A percentile compares a stretch with the other conserved stretches of the same genome.
Conservation (phyloP, 2,329 filamentous ascomycete genomes). For the Talaromyces funiculosus region DNA sequence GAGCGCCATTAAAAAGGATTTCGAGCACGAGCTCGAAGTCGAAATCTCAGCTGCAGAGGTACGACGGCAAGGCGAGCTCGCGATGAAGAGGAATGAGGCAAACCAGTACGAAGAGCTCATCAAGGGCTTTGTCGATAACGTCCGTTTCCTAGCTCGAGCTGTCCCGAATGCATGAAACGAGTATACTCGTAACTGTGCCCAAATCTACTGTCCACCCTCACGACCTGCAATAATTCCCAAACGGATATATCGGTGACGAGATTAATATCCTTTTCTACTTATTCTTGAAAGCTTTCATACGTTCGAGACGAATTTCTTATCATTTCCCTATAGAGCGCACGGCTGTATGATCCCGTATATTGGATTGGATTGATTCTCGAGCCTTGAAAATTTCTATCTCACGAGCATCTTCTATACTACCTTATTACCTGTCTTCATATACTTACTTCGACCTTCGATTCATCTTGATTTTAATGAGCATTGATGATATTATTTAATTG, state of each 20-base stretch:
- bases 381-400: background rate
- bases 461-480: background rate
- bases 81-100: slow-evolving; percentile 32
- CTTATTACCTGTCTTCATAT: background rate
- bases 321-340: background rate
- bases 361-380: background rate
- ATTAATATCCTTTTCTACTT: background rate
- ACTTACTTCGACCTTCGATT: background rate
- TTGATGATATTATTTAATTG: background rate
- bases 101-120: slow-evolving; percentile 44
- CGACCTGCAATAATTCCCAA: background rate
- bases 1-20: slow-evolving; percentile 32
- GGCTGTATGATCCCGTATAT: background rate
- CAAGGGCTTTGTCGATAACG: slow-evolving; percentile 46
- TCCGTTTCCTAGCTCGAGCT: slow-evolving; percentile 40
- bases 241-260: background rate
- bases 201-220: background rate
- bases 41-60: slow-evolving; percentile 44
- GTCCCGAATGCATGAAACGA: slow-evolving; percentile 30
- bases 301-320: slow-evolving; percentile 7
- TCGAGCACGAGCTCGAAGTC: slow-evolving; percentile 47
- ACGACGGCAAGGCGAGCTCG: slow-evolving; percentile 39
- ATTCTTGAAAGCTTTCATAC: background rate
- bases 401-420: background rate
- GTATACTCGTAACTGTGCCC: background rate